These are phyloP conservation scores for Termitomyces sp. DNA, from an alignment of 768 basidiomycete genomes.

Conservation along the genomic window DNA sequence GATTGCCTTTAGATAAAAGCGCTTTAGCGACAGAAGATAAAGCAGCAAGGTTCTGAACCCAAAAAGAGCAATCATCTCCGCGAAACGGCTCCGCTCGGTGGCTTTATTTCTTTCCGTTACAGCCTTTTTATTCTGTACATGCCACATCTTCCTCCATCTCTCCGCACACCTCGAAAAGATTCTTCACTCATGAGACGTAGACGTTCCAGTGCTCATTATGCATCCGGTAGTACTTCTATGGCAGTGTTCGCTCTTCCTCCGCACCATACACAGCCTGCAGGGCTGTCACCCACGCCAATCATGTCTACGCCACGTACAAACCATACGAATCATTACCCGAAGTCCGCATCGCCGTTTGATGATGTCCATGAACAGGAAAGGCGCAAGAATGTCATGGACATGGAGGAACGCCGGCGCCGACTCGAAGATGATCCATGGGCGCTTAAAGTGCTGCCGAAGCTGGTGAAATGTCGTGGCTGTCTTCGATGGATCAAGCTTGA, in stretches of 20 bases:
- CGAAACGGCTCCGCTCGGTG: slow-evolving; percentile 5
- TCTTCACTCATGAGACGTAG: neutral
- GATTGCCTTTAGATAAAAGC: neutral
- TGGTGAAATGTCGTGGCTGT: slow-evolving; percentile 6
- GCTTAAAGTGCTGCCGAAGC: slow-evolving; percentile 1
- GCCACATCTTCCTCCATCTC: neutral
- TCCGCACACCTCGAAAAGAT: neutral
- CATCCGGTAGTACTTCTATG: neutral
- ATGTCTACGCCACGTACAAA: neutral
- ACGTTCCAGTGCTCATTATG: neutral
- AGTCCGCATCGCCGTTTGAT: neutral
- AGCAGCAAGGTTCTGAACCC: neutral
- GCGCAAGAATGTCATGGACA: slow-evolving; percentile 9
- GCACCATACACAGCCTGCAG: neutral
- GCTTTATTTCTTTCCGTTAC: slow-evolving; percentile 1
- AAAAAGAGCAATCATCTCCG: slow-evolving; percentile 1
- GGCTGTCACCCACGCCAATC: neutral
- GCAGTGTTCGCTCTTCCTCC: neutral
- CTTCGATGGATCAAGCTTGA: slow-evolving; percentile 9
- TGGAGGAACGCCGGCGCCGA: slow-evolving; percentile 1
- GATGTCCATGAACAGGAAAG: neutral
- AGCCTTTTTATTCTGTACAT: neutral
- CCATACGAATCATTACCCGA: neutral
- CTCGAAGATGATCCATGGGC: slow-evolving; percentile 6
- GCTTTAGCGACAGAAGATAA: neutral